Evolutionary conservation across 2,329 filamentous ascomycete genomes (phyloP), one percentile per base, ranked within the genome.

Genomic region (Colletotrichum cuscutae): DNA sequence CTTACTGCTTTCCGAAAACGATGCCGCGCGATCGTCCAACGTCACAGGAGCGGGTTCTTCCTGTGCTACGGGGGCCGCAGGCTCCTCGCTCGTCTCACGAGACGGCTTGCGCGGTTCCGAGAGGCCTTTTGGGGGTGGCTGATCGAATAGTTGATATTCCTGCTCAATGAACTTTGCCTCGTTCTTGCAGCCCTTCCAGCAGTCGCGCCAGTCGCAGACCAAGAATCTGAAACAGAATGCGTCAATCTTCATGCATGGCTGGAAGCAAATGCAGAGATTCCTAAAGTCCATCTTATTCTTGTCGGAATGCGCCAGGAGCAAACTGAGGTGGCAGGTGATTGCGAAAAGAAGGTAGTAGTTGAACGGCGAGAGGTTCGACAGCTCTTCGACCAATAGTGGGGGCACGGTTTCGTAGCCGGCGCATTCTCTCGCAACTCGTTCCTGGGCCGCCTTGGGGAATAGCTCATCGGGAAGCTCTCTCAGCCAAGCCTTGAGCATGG

Each of bases 201-300:
- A 98, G 77, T 97, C 93, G 77, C 95, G 92, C 96, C 96, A 98
- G 80, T 98, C 93, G 79, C 95, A 94, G 24, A 98, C 95, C 13
- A 98, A 87, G 76, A 98, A 98, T 78, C 95, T 95, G 88, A 98
- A 98, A 81, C 95, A 97, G 81, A 96, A 97, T 1, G 92, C 92
- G 79, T 98, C 96, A 72, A 98, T 97, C 84, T 96, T 97, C 90
- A 98, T 95, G 82, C 95, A 97, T 4, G 96, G 96, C 82, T 98
- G 95, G 83, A 98, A 98, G 85, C 96, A 98, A 77, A 98, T 97
- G 84, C 95, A 97, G 28, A 98, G 86, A 76, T 98, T 98, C 79
- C 94, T 92, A 80, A 96, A 98, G 80, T 97, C 95, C 96, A 98
- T 98, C 86, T 97, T 98, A 89, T 98, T 98, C 86, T 96, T 95